These are phyloP conservation scores for Phytophthora hibernalis DNA, from an alignment of 352 stramenopile species.

Conservation along the genomic window DNA sequence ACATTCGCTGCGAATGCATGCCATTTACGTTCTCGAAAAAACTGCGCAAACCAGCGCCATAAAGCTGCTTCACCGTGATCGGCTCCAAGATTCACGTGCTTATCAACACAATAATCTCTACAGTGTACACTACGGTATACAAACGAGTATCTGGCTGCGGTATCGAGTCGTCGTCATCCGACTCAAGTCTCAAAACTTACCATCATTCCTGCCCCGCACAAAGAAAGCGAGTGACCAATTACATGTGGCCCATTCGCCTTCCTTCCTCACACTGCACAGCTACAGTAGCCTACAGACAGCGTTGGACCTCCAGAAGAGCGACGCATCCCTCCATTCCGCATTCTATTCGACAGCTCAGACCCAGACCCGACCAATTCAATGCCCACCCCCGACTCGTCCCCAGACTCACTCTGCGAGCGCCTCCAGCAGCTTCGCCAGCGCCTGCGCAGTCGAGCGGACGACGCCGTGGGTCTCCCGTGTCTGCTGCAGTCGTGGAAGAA, in stretches of 20 bases:
- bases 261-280: neutral
- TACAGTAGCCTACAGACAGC: too few relatives aligned
- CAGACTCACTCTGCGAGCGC: conserved; percentile 22
- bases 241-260: neutral
- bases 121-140: too few relatives aligned
- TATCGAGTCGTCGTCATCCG: neutral
- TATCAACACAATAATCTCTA: neutral
- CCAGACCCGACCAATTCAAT: neutral
- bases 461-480: conserved; percentile 18
- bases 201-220: neutral
- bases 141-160: neutral
- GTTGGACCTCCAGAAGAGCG: neutral
- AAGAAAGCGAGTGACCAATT: neutral
- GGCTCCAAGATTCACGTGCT: neutral
- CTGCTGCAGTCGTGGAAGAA: conserved; percentile 39
- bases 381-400: neutral
- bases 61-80: neutral
- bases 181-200: neutral
- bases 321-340: conserved; percentile 1
- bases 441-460: conserved; percentile 18
- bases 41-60: neutral
- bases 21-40: neutral
- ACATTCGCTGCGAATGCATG: neutral
- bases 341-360: neutral
- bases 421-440: conserved; percentile 31